These are phyloP conservation scores for Colletotrichum gigasporum DNA, from an alignment of 2,329 filamentous ascomycete genomes.

Conservation along the genomic window DNA sequence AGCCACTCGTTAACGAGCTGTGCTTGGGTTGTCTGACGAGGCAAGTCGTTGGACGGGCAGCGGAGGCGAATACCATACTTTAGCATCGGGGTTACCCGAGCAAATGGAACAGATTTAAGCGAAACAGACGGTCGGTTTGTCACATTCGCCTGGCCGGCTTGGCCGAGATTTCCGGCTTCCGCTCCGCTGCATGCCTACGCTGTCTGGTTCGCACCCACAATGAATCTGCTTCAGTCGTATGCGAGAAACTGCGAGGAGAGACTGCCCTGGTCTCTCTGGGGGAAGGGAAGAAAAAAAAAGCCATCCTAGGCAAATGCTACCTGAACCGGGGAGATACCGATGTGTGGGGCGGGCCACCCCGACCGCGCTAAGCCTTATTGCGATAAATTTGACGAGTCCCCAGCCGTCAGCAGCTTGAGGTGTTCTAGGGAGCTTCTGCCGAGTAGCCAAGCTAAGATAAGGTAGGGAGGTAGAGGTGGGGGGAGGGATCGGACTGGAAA, in stretches of 20 bases:
- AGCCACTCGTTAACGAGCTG: no score
- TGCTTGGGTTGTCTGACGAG: no score
- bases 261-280: not conserved
- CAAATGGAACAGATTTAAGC: not conserved
- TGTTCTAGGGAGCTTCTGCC: slow-evolving; percentile 1
- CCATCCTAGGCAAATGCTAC: not conserved
- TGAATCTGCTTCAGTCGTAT: no score
- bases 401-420: not conserved
- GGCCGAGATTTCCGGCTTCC: no score
- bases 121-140: not conserved
- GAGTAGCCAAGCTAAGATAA: not conserved
- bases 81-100: not conserved
- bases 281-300: not conserved
- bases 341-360: not conserved
- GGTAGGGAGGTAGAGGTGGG: no score
- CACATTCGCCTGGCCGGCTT: no score
- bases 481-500: not conserved
- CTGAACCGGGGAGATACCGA: not conserved
- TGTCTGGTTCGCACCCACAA: no score
- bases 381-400: slow-evolving; percentile 49
- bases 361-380: slow-evolving; percentile 46
- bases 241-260: no score
- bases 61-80: no score
- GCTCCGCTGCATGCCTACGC: no score
- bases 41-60: no score